A percentile compares a stretch with the other conserved stretches of the same genome.
Conservation (phyloP, 139 green algal species). For the Desmodesmus armatus region DNA sequence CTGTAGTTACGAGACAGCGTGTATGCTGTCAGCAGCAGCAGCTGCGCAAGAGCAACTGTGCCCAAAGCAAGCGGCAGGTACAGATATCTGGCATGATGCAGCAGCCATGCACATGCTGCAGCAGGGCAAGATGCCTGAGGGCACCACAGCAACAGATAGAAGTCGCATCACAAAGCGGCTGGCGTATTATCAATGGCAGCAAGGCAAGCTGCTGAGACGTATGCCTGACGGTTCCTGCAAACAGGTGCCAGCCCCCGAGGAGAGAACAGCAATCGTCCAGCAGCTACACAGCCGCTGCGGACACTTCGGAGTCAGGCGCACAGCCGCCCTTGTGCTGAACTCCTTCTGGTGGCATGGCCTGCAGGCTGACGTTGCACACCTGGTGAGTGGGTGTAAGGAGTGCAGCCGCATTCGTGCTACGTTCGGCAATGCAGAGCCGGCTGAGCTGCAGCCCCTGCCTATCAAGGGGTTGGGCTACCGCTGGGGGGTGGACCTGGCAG, state of each 20-base stretch:
- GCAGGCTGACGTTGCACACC: neutral
- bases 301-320: neutral
- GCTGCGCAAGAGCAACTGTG: slow-evolving; percentile 2
- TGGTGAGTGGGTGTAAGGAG: slow-evolving; percentile 1
- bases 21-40: too few species aligned
- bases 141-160: neutral
- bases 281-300: neutral
- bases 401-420: neutral
- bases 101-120: slow-evolving; percentile 1
- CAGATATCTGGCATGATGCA: slow-evolving; percentile 17
- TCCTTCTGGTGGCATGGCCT: slow-evolving; percentile 3
- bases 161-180: neutral
- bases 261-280: neutral
- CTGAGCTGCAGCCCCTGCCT: slow-evolving; percentile 41
- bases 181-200: neutral
- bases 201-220: neutral
- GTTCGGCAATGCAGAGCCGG: neutral
- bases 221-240: neutral
- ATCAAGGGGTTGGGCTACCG: slow-evolving; percentile 41
- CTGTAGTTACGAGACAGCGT: too few species aligned
- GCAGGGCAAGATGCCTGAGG: neutral
- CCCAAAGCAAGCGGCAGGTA: neutral
- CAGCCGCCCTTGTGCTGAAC: neutral
- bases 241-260: neutral
- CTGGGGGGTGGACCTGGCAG: slow-evolving; percentile 35